phyloP scores from a whole-genome alignment of 208 protist species.

The Trypanosoma avium region DNA sequence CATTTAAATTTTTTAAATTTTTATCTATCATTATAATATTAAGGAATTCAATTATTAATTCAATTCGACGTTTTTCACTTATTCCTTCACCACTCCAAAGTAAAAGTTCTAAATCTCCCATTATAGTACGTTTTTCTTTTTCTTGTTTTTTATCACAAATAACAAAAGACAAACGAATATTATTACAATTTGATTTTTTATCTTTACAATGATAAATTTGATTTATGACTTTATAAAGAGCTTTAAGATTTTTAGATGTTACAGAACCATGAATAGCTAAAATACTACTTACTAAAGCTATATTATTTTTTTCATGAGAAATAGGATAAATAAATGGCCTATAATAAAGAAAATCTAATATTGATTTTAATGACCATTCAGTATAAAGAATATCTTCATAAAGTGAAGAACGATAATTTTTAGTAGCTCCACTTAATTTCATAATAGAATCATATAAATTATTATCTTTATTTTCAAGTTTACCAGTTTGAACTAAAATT shows the following conservation, averaged over 20 bases:
- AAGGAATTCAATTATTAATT: conserved; percentile 22
- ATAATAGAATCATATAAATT: conserved; percentile 59
- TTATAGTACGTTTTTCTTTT: conserved; percentile 7
- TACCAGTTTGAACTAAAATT: conserved; percentile 26
- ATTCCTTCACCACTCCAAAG: background rate
- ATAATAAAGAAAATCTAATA: conserved; percentile 26
- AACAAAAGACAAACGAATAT: conserved; percentile 16
- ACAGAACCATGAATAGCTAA: conserved; percentile 8
- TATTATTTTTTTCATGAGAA: background rate
- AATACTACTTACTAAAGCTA: conserved; percentile 13
- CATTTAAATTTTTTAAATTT: background rate
- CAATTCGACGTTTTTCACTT: background rate
- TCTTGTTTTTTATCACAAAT: conserved; percentile 4
- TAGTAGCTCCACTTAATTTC: conserved; percentile 26
- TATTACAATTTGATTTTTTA: background rate
- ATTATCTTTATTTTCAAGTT: conserved; percentile 34
- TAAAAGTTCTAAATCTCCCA: conserved; percentile 21
- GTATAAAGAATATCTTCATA: conserved; percentile 22
- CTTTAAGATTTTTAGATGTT: background rate
- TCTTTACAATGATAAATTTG: conserved; percentile 16
- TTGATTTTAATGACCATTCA: conserved; percentile 14
- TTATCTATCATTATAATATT: background rate
- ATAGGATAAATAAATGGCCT: conserved; percentile 16
- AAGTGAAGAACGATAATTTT: conserved; percentile 16
- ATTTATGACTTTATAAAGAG: conserved; percentile 2